Conservation (phyloP, 441 rosid species). For the Syzygium syzygioides region DNA sequence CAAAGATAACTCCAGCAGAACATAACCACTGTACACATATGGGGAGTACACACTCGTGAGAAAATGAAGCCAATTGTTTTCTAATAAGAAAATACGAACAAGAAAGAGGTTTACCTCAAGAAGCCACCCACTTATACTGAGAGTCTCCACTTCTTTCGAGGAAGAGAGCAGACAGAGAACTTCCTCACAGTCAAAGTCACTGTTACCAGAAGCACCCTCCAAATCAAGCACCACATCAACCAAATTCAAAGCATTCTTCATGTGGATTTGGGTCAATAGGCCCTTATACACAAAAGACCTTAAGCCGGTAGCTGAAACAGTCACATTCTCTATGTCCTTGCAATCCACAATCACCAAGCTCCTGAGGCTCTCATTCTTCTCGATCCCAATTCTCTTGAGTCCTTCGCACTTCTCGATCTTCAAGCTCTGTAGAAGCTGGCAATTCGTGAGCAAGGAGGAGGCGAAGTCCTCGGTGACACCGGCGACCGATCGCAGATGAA, state of each 20-base stretch:
- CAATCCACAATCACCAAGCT: slow-evolving; percentile 8
- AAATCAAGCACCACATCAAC: slow-evolving; percentile 7
- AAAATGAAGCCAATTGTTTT: not conserved
- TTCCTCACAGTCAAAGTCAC: slow-evolving; percentile 15
- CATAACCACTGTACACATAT: slow-evolving; percentile 10
- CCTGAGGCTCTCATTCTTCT: slow-evolving; percentile 1
- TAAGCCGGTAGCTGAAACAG: slow-evolving; percentile 1
- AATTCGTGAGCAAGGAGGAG: slow-evolving; percentile 1
- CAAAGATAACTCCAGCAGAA: slow-evolving; percentile 10
- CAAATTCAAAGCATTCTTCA: not conserved
- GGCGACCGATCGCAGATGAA: slow-evolving; percentile 2
- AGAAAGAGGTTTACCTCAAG: slow-evolving; percentile 10
- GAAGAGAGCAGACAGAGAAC: slow-evolving; percentile 6
- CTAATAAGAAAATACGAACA: not conserved
- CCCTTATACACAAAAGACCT: slow-evolving; percentile 6
- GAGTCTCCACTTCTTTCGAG: slow-evolving; percentile 4
- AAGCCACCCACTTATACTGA: slow-evolving; percentile 11
- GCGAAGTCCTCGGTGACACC: not conserved
- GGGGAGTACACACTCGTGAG: not conserved
- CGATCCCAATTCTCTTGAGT: slow-evolving; percentile 3
- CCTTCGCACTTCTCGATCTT: slow-evolving; percentile 7
- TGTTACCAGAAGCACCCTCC: not conserved
- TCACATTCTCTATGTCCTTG: not conserved
- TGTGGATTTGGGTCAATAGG: not conserved
- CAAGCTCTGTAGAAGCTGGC: slow-evolving; percentile 3